Conservation (phyloP, 176 grass and related monocot genomes). For the Lolium multiflorum region DNA sequence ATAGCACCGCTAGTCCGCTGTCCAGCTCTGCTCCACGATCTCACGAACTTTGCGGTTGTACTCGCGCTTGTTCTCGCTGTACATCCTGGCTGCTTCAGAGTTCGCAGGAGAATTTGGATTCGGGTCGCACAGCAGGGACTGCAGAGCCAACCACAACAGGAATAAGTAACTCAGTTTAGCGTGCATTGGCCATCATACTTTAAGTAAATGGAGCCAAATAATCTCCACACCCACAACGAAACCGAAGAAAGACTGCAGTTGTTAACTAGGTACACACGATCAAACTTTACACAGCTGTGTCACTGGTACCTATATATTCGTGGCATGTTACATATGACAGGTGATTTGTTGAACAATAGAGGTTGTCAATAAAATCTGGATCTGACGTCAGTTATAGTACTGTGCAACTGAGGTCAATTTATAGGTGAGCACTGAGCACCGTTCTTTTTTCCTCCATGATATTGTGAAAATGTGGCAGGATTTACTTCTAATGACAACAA, state of each 20-base stretch:
- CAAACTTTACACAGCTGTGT: neutral
- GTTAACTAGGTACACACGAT: neutral
- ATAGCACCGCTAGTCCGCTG: conserved; percentile 60
- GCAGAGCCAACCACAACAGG: conserved; percentile 37
- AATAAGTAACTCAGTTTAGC: neutral
- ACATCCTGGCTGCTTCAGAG: conserved; percentile 87
- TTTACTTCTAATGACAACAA: conserved; percentile 4
- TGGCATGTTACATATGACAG: conserved; percentile 8
- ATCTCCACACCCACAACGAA: neutral
- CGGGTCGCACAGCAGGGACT: conserved; percentile 91
- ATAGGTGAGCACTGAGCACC: neutral
- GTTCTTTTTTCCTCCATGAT: conserved; percentile 6
- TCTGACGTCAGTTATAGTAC: neutral
- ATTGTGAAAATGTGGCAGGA: neutral
- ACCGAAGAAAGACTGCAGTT: neutral
- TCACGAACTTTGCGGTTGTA: conserved; percentile 88
- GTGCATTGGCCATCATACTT: neutral
- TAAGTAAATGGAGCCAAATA: neutral
- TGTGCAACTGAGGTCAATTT: conserved; percentile 16
- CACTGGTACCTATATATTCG: conserved; percentile 2
- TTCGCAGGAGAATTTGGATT: conserved; percentile 95
- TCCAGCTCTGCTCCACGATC: conserved; percentile 98
- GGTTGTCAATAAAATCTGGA: conserved; percentile 15
- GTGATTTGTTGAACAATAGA: conserved; percentile 28
- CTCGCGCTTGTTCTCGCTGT: conserved; percentile 90